Evolutionary conservation across 306 rosid species (phyloP).

Genomic region (Rosa multiflora): DNA sequence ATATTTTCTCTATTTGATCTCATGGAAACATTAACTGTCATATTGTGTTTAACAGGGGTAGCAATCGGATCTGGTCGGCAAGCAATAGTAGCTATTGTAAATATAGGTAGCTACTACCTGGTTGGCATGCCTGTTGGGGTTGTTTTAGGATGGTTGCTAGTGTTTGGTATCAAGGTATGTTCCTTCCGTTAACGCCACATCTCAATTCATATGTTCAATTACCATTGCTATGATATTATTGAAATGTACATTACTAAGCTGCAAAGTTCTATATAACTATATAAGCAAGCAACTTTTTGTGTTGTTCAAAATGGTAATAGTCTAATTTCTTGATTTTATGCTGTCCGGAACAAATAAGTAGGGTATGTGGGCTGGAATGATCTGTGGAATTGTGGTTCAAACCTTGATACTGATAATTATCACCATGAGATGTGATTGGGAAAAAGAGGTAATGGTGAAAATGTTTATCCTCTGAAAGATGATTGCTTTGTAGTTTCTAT

Average conservation of each 20-base stretch:
- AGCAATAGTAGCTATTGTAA: slow-evolving; percentile 51
- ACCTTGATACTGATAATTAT: slow-evolving; percentile 42
- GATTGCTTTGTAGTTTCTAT: background rate
- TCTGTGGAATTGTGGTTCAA: slow-evolving; percentile 63
- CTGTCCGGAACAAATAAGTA: slow-evolving; percentile 3
- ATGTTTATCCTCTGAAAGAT: background rate
- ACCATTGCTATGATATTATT: background rate
- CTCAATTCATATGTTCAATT: background rate
- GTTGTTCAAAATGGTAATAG: background rate
- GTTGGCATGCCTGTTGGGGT: slow-evolving; percentile 56
- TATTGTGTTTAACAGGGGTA: slow-evolving; percentile 49
- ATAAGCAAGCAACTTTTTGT: background rate
- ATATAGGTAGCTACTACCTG: slow-evolving; percentile 59
- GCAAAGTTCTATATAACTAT: background rate
- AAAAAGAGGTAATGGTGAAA: slow-evolving; percentile 40
- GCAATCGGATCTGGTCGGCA: slow-evolving; percentile 72
- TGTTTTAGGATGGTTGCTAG: slow-evolving; percentile 50
- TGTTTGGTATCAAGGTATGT: slow-evolving; percentile 47
- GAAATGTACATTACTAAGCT: background rate
- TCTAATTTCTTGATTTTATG: background rate
- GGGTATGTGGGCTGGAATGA: slow-evolving; percentile 72
- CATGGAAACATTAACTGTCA: slow-evolving; percentile 1
- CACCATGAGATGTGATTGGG: slow-evolving; percentile 62
- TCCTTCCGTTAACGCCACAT: background rate
- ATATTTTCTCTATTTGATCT: slow-evolving; percentile 1